These are phyloP conservation scores for Lactifluus subvellereus DNA, from an alignment of 768 basidiomycete genomes.

Conservation along the genomic window DNA sequence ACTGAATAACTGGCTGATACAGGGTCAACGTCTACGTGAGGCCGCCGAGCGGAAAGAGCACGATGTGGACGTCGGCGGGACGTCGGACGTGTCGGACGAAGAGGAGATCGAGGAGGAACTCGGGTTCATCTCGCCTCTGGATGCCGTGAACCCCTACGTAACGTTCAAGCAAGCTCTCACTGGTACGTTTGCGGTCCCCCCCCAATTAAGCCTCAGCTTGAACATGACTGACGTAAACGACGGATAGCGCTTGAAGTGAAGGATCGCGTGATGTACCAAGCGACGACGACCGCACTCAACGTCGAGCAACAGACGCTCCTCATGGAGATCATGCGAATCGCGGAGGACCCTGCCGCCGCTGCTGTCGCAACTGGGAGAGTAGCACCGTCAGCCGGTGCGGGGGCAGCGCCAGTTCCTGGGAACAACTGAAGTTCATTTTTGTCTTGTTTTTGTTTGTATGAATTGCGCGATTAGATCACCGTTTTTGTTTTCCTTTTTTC, in stretches of 20 bases:
- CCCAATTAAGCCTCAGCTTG: not conserved
- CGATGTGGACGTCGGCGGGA: slow-evolving; percentile 7
- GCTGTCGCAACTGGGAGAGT: not conserved
- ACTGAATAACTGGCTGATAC: not conserved
- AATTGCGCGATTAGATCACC: not conserved
- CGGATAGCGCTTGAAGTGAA: slow-evolving; percentile 68
- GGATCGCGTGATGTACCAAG: slow-evolving; percentile 62
- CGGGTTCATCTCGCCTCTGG: slow-evolving; percentile 79
- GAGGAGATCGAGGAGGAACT: slow-evolving; percentile 77
- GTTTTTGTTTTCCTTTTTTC: not conserved
- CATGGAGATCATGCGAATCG: slow-evolving; percentile 72
- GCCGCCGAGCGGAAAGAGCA: slow-evolving; percentile 42
- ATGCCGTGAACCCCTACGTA: slow-evolving; percentile 69
- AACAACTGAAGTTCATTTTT: not conserved
- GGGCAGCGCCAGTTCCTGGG: not conserved
- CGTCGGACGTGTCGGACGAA: slow-evolving; percentile 35
- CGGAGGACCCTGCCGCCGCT: slow-evolving; percentile 2
- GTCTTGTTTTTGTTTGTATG: not conserved
- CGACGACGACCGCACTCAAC: slow-evolving; percentile 61
- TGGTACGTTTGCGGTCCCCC: slow-evolving; percentile 39
- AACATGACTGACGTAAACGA: not conserved
- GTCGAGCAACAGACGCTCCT: slow-evolving; percentile 74
- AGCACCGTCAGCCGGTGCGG: not conserved
- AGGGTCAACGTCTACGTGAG: slow-evolving; percentile 72
- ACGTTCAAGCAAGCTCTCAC: slow-evolving; percentile 76